phyloP scores from a whole-genome alignment of 345 rosid species.

The Iberis pinnata region DNA sequence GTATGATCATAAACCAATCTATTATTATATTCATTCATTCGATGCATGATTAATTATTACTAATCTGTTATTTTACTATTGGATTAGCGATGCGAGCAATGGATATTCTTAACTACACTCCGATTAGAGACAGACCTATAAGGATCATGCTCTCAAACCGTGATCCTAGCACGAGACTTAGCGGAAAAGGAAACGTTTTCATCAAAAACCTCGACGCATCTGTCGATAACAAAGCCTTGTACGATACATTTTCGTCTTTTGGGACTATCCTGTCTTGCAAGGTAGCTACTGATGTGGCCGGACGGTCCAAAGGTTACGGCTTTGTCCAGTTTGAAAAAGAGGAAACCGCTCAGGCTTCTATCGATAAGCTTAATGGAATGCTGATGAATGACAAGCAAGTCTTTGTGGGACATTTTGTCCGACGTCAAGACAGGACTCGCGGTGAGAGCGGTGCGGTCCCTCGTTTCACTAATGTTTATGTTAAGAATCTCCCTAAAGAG shows the following conservation, averaged over 20 bases:
- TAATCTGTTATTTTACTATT: too few relatives aligned
- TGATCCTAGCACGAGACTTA: conserved; percentile 54
- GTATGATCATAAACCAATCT: conserved; percentile 12
- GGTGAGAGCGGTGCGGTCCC: conserved; percentile 25
- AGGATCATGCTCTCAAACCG: conserved; percentile 69
- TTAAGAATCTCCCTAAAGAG: conserved; percentile 58
- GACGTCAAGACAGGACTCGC: conserved; percentile 42
- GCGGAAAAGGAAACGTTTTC: conserved; percentile 63
- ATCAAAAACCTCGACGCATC: conserved; percentile 60
- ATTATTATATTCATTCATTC: too few relatives aligned
- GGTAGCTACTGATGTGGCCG: conserved; percentile 44
- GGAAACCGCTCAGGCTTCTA: conserved; percentile 51
- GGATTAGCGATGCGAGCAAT: conserved; percentile 51
- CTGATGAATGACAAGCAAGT: conserved; percentile 57
- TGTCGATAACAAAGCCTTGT: conserved; percentile 51
- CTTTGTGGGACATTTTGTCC: conserved; percentile 48
- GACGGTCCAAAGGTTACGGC: conserved; percentile 52
- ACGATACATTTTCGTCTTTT: conserved; percentile 46
- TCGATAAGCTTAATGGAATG: conserved; percentile 53
- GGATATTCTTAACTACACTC: conserved; percentile 52
- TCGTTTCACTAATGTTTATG: conserved; percentile 53
- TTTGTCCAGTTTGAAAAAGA: conserved; percentile 64
- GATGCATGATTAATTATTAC: too few relatives aligned
- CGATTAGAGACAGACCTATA: conserved; percentile 50
- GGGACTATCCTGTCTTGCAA: conserved; percentile 64